phyloP scores from a whole-genome alignment of 148 eudicot genomes.

The Talinum fruticosum region DNA sequence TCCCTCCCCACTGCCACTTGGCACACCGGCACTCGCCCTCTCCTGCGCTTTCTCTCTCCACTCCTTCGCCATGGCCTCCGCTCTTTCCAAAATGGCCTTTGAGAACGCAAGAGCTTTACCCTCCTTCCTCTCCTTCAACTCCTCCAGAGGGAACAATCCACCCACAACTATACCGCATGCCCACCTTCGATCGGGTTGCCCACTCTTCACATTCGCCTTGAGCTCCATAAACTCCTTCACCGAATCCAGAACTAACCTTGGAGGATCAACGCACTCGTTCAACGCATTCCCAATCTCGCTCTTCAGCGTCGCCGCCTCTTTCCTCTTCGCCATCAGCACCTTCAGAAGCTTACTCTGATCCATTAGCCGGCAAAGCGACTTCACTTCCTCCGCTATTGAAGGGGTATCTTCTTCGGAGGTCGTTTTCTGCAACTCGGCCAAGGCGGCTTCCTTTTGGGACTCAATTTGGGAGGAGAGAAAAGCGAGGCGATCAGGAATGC shows the following conservation, averaged over 20 bases:
- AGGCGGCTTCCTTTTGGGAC: conserved; percentile 24
- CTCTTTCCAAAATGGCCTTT: conserved; percentile 35
- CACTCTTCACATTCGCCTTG: conserved; percentile 25
- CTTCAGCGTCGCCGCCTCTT: conserved; percentile 34
- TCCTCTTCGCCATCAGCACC: conserved; percentile 37
- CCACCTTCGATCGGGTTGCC: conserved; percentile 46
- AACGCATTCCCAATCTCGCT: conserved; percentile 27
- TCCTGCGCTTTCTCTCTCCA: conserved; percentile 39
- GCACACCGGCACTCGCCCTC: conserved; percentile 8
- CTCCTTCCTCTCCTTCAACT: conserved; percentile 18
- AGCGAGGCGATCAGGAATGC: conserved; percentile 28
- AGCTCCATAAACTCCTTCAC: conserved; percentile 41
- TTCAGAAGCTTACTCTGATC: conserved; percentile 32
- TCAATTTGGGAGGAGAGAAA: conserved; percentile 30
- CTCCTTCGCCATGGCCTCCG: conserved; percentile 32
- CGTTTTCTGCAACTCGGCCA: conserved; percentile 31
- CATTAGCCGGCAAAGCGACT: conserved; percentile 39
- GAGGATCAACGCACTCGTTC: conserved; percentile 42
- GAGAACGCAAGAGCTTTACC: conserved; percentile 27
- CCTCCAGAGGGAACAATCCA: conserved; percentile 38
- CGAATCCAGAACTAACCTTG: conserved; percentile 46
- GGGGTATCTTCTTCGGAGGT: neutral
- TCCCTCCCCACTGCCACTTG: conserved; percentile 26
- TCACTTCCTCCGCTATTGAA: conserved; percentile 26
- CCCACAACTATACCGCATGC: conserved; percentile 36